Percentiles rank a stretch among this genome's conserved stretches.
Conservation (phyloP, 306 rosid genomes). For the Vachellia collinsii region DNA sequence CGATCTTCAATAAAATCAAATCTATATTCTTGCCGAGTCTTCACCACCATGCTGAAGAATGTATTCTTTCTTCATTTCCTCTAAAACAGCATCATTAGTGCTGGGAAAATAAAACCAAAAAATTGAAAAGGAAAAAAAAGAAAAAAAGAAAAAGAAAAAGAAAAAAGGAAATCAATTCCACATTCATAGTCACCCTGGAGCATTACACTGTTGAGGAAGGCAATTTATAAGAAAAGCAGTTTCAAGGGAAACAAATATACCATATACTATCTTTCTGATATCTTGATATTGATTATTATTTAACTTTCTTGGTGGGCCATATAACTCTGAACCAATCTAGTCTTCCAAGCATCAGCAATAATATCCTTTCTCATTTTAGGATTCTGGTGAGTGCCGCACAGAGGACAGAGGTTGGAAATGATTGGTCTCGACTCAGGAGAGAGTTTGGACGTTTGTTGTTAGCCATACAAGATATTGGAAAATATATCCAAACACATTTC, state of each 20-base stretch:
- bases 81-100: conserved; percentile 76
- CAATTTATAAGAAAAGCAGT: not conserved
- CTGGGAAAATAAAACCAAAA: conserved; percentile 44
- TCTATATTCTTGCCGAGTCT: conserved; percentile 47
- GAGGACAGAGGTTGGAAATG: not conserved
- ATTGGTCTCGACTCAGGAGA: not conserved
- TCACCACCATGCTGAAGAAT: conserved; percentile 53
- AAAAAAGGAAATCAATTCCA: conserved; percentile 6
- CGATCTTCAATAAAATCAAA: conserved; percentile 22
- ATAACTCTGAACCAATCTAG: not conserved
- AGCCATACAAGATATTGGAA: not conserved
- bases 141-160: not conserved
- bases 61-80: conserved; percentile 84
- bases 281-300: not conserved
- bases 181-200: conserved; percentile 14
- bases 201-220: conserved; percentile 1
- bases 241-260: conserved; percentile 3
- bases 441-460: not conserved
- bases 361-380: not conserved
- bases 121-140: not conserved
- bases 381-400: not conserved
- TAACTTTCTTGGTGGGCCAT: not conserved
- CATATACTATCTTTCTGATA: not conserved
- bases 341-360: not conserved
- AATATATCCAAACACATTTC: not conserved